Conservation (phyloP, 2,329 filamentous ascomycete genomes). For the Sodiomyces alkalinus region DNA sequence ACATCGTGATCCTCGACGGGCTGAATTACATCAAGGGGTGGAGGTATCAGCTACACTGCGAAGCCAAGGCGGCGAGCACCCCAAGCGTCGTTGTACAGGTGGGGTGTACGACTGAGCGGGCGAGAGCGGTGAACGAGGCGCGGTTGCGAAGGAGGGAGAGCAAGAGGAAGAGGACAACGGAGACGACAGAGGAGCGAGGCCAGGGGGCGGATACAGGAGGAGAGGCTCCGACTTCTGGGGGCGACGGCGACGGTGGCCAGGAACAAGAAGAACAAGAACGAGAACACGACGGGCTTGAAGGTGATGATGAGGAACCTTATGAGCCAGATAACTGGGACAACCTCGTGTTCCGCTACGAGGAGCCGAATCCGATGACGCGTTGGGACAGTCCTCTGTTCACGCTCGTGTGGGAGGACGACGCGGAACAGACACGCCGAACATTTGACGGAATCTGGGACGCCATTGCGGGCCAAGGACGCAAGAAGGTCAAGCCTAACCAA, state of each 20-base stretch:
- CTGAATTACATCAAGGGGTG: constrained; percentile 85
- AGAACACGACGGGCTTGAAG: constrained; percentile 10
- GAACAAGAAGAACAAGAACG: no score
- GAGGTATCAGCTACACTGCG: constrained; percentile 74
- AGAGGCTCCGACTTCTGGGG: no score
- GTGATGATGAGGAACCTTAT: constrained; percentile 26
- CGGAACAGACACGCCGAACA: constrained; percentile 35
- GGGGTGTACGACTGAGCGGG: constrained; percentile 37
- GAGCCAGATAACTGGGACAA: constrained; percentile 55
- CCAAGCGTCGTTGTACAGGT: constrained; percentile 60
- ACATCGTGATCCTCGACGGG: constrained; percentile 67
- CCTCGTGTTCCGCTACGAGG: constrained; percentile 68
- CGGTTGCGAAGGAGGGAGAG: constrained; percentile 25
- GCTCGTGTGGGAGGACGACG: constrained; percentile 59
- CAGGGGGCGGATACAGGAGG: constrained; percentile 17
- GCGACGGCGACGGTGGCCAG: constrained; percentile 9
- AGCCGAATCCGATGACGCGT: constrained; percentile 69
- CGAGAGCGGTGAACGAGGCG: constrained; percentile 42
- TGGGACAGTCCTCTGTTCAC: constrained; percentile 80
- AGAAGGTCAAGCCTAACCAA: constrained; percentile 56
- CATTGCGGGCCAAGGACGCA: constrained; percentile 46
- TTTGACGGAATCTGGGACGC: constrained; percentile 63
- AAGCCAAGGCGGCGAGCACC: constrained; percentile 66
- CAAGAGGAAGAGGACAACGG: no score
- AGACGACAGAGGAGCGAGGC: constrained; percentile 20